Conservation (phyloP, 306 rosid genomes). For the Castanea crenata region DNA sequence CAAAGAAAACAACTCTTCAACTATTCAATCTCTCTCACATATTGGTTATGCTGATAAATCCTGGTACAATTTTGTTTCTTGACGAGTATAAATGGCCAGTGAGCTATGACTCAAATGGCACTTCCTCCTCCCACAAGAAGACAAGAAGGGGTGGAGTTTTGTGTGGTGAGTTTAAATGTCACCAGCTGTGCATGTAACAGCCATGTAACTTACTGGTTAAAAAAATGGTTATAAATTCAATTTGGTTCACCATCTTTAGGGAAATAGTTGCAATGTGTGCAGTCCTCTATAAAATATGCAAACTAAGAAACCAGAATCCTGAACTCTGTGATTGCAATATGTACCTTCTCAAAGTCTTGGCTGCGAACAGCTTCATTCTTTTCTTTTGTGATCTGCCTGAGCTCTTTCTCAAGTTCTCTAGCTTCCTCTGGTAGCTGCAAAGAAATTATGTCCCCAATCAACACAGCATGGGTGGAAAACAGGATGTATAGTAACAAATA, state of each 20-base stretch:
- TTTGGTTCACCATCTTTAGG: not conserved
- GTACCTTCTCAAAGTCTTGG: conserved; percentile 96
- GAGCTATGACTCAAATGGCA: too few relatives aligned
- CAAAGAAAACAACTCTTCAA: not conserved
- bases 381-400: conserved; percentile 87
- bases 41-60: not conserved
- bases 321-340: not conserved
- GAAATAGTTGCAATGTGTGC: not conserved
- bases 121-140: too few relatives aligned
- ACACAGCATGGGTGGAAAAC: not conserved
- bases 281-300: not conserved
- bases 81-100: not conserved
- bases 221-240: not conserved
- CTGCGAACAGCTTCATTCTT: conserved; percentile 86
- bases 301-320: not conserved
- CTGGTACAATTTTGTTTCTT: not conserved
- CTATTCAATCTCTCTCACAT: not conserved
- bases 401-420: conserved; percentile 79
- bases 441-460: conserved; percentile 18
- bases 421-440: conserved; percentile 93
- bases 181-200: too few relatives aligned
- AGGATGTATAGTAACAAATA: not conserved
- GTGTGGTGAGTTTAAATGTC: too few relatives aligned
- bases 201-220: too few relatives aligned
- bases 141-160: too few relatives aligned